These are phyloP conservation scores for Incumbomyces delicatus DNA, from an alignment of 2,329 filamentous ascomycete species.

Conservation along the genomic window DNA sequence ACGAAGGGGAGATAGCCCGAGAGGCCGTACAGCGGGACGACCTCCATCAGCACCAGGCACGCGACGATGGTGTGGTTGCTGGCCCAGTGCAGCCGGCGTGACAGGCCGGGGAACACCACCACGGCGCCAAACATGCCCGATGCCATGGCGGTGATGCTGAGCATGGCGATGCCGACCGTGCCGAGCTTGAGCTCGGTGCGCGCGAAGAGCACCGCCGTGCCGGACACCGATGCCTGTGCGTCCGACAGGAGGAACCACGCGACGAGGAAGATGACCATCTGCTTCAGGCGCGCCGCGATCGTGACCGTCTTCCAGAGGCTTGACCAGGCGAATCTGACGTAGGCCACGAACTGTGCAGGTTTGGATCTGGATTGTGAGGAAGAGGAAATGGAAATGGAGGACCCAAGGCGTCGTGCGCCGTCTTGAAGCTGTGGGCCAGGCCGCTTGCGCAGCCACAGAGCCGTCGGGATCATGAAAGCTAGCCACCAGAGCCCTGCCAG, in stretches of 20 bases:
- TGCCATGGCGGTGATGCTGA: slow-evolving; percentile 77
- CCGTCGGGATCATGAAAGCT: slow-evolving; percentile 71
- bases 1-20: slow-evolving; percentile 74
- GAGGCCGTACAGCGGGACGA: slow-evolving; percentile 84
- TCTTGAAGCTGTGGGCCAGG: slow-evolving; percentile 69
- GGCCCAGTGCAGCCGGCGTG: slow-evolving; percentile 51
- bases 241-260: slow-evolving; percentile 91
- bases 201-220: slow-evolving; percentile 83
- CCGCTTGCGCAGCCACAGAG: slow-evolving; percentile 69
- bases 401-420: background rate
- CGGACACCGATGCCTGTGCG: slow-evolving; percentile 80
- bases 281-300: slow-evolving; percentile 59
- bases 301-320: slow-evolving; percentile 44
- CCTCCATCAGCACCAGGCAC: slow-evolving; percentile 74
- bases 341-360: background rate
- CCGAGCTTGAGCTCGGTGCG: slow-evolving; percentile 81
- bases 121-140: slow-evolving; percentile 76
- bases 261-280: slow-evolving; percentile 70
- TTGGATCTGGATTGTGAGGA: background rate
- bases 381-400: too few species aligned
- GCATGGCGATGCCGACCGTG: slow-evolving; percentile 69
- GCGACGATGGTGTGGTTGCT: slow-evolving; percentile 58
- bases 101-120: slow-evolving; percentile 63
- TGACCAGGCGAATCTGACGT: slow-evolving; percentile 20
- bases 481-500: slow-evolving; percentile 83